Conservation (phyloP, 2,329 filamentous ascomycete genomes). For the Pyrenochaeta sp. region DNA sequence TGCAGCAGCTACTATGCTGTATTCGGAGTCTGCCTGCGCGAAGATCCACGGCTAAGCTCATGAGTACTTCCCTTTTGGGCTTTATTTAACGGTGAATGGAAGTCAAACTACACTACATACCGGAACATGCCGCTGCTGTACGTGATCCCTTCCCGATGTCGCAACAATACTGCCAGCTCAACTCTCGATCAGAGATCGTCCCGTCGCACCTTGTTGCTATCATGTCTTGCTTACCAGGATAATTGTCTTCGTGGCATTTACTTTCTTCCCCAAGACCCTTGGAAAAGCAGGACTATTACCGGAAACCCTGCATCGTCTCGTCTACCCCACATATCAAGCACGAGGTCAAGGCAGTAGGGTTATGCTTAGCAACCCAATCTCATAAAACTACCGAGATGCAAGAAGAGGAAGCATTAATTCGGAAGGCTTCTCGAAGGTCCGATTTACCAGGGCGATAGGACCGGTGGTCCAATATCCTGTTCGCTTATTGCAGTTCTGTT, state of each 20-base stretch:
- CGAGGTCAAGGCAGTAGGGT: slow-evolving; percentile 19
- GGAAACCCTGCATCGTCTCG: slow-evolving; percentile 24
- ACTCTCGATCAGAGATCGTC: background rate
- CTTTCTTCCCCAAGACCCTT: slow-evolving; percentile 2
- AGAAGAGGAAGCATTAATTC: slow-evolving; percentile 26
- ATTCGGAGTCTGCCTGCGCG: slow-evolving; percentile 16
- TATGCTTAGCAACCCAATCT: slow-evolving; percentile 28
- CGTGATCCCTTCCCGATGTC: background rate
- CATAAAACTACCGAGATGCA: slow-evolving; percentile 14
- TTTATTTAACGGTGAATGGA: slow-evolving; percentile 8
- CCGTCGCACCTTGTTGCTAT: background rate
- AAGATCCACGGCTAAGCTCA: slow-evolving; percentile 4
- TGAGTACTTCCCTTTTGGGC: slow-evolving; percentile 5
- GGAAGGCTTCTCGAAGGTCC: slow-evolving; percentile 40
- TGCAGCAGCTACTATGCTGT: slow-evolving; percentile 10
- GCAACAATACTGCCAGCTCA: background rate
- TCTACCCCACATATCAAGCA: slow-evolving; percentile 28
- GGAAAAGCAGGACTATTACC: slow-evolving; percentile 12
- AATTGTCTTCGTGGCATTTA: background rate
- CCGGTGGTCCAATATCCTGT: slow-evolving; percentile 38
- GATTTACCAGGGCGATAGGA: slow-evolving; percentile 30
- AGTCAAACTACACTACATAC: slow-evolving; percentile 1
- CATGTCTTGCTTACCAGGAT: background rate
- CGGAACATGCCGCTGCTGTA: background rate
- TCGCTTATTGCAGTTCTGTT: slow-evolving; percentile 26